A percentile compares a stretch with the other conserved stretches of the same genome.
phyloP scores from a whole-genome alignment of 495 filamentous ascomycete genomes.

The Tuber borchii region DNA sequence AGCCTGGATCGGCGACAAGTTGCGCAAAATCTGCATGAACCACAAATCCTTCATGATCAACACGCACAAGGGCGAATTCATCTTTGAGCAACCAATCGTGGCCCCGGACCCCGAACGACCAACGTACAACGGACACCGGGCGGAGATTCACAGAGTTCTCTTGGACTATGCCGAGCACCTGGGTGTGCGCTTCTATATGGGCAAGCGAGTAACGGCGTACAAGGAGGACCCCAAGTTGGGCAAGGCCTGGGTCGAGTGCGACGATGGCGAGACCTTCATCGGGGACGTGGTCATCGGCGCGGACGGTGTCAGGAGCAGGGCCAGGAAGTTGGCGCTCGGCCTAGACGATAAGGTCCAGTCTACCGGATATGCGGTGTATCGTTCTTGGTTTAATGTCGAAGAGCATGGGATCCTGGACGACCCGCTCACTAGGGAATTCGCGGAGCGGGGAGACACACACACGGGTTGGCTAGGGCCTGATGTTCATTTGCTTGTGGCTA shows the following conservation, averaged over 20 bases:
- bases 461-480: conserved; percentile 56
- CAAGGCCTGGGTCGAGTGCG: conserved; percentile 51
- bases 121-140: conserved; percentile 55
- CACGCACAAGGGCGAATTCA: conserved; percentile 34
- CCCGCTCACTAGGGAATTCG: conserved; percentile 55
- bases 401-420: conserved; percentile 53
- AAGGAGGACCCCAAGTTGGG: conserved; percentile 52
- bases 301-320: conserved; percentile 57
- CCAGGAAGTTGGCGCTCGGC: conserved; percentile 56
- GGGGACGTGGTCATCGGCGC: conserved; percentile 58
- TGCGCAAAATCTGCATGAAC: conserved; percentile 37
- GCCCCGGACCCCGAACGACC: conserved; percentile 30
- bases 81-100: conserved; percentile 35
- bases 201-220: conserved; percentile 54
- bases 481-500: conserved; percentile 59
- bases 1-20: conserved; percentile 24
- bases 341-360: conserved; percentile 57
- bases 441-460: conserved; percentile 59
- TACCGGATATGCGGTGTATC: conserved; percentile 57
- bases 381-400: conserved; percentile 55
- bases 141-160: conserved; percentile 57
- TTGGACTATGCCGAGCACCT: conserved; percentile 53
- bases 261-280: conserved; percentile 47
- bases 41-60: conserved; percentile 37
- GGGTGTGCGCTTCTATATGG: conserved; percentile 54